Conservation (phyloP, 163 green algal genomes). For the Chlorella variabilis region DNA sequence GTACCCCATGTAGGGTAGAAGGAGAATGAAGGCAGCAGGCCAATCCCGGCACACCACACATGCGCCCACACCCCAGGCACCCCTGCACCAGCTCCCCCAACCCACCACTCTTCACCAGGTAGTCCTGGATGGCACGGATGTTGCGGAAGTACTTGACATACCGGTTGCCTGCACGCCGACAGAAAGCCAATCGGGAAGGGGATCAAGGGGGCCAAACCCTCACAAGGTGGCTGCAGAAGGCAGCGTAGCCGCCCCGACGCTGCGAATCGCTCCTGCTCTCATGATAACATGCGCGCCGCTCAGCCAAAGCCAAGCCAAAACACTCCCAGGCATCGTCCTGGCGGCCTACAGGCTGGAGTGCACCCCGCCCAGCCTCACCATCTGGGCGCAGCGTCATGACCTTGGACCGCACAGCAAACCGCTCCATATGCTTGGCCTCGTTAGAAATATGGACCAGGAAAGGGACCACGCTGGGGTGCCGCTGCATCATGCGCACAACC, state of each 20-base stretch:
- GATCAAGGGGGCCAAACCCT: not conserved
- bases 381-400: slow-evolving; percentile 91
- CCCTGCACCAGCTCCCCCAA: too few relatives aligned
- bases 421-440: slow-evolving; percentile 90
- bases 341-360: too few relatives aligned
- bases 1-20: not conserved
- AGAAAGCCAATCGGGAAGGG: not conserved
- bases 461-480: slow-evolving; percentile 85
- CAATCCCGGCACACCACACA: too few relatives aligned
- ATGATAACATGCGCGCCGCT: too few relatives aligned
- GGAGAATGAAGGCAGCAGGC: too few relatives aligned
- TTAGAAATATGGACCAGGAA: slow-evolving; percentile 96
- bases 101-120: slow-evolving; percentile 60
- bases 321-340: too few relatives aligned
- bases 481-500: slow-evolving; percentile 63
- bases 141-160: slow-evolving; percentile 91
- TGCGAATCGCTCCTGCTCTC: too few relatives aligned
- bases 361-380: too few relatives aligned
- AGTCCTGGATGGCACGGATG: slow-evolving; percentile 93
- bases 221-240: too few relatives aligned
- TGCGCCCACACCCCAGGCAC: not conserved
- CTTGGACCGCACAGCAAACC: slow-evolving; percentile 95
- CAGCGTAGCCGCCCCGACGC: too few relatives aligned
- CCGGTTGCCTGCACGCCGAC: slow-evolving; percentile 72
- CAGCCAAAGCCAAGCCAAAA: too few relatives aligned